Evolutionary conservation across 805 yeast species (phyloP).

Genomic region (Kodamaea leandrae): DNA sequence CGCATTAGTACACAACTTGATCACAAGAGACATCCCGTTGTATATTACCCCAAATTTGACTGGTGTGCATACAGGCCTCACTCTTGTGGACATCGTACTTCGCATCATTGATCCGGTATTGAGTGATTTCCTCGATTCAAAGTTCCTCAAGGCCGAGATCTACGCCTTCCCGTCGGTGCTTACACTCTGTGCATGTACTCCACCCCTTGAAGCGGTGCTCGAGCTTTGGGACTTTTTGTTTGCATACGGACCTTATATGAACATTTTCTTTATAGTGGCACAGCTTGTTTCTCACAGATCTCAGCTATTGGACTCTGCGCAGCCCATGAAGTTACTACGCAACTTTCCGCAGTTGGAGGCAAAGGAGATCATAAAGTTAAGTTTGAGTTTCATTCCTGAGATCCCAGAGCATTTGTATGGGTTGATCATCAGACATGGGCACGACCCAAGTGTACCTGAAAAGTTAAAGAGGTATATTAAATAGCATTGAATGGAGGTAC

Average conservation of each 20-base stretch:
- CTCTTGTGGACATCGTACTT: constrained; percentile 70
- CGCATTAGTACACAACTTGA: constrained; percentile 60
- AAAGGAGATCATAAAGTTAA: constrained; percentile 69
- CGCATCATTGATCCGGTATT: constrained; percentile 72
- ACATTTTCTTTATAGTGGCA: constrained; percentile 78
- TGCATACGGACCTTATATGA: constrained; percentile 89
- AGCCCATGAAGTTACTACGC: constrained; percentile 74
- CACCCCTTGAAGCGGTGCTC: constrained; percentile 72
- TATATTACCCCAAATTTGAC: constrained; percentile 73
- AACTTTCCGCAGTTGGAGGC: constrained; percentile 73
- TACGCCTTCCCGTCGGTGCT: constrained; percentile 83
- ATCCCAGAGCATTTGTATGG: constrained; percentile 67
- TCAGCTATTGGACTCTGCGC: constrained; percentile 52
- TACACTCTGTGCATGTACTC: constrained; percentile 85
- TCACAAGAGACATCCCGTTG: constrained; percentile 67
- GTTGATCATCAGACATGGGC: constrained; percentile 60
- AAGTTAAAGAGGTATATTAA: constrained; percentile 23
- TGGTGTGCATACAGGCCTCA: constrained; percentile 78
- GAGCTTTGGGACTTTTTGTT: constrained; percentile 87
- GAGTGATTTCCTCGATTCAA: constrained; percentile 54
- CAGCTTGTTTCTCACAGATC: constrained; percentile 71
- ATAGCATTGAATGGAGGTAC: no score
- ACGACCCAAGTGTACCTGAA: constrained; percentile 44
- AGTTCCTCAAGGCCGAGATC: constrained; percentile 74
- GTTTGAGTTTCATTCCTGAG: constrained; percentile 75